Evolutionary conservation across 441 rosid genomes (phyloP), one percentile per base, ranked within the genome.

Genomic region (Euphorbia schlechtendalii): DNA sequence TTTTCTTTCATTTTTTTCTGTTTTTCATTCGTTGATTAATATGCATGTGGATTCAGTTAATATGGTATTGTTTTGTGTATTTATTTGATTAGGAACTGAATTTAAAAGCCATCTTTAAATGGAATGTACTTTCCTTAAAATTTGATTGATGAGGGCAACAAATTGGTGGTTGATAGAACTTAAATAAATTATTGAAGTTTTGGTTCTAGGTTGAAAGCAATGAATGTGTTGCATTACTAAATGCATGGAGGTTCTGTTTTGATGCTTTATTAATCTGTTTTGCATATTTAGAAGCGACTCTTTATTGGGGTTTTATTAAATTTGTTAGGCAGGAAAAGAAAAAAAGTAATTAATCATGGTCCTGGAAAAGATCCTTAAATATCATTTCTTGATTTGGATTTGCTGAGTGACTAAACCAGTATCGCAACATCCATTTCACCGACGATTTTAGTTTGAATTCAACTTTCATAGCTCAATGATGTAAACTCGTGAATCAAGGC

Each of bases 1-100:
- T 56, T 63, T 38, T 34, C 59, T 11, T 46, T 57, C 1, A 36
- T 0, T 36, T 36, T 36, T 36, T 36, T 36, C 2, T 6, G 20
- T 46, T 64, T 61, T 34, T 56, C 28, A 46, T 67, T 46, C 14
- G 61, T 64, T 53, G 25, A 32, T 18, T 36, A 27, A 14, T 22
- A 25, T 12, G 56, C 61, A 18, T 57, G 11, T 17, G 41, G 24
- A 25, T 58, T 15, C 27, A 53, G 4, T 25, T 40, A 14, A 5
- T n/a, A 18, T 56, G 45, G 13, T 24, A 46, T 45, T 54, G 9
- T 45, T 56, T 0, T 56, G 40, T 4, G 27, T 48, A 20, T 22
- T 56, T 43, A 24, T 21, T 69, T 55, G 7, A 18, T 30, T 21
- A 53, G 57, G 28, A 53, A 9, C 24, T 21, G 14, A n/a, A 60